Evolutionary conservation across 1,284 basidiomycete genomes (phyloP), one percentile per base, ranked within the genome.

Genomic region (Irpex lacteus): DNA sequence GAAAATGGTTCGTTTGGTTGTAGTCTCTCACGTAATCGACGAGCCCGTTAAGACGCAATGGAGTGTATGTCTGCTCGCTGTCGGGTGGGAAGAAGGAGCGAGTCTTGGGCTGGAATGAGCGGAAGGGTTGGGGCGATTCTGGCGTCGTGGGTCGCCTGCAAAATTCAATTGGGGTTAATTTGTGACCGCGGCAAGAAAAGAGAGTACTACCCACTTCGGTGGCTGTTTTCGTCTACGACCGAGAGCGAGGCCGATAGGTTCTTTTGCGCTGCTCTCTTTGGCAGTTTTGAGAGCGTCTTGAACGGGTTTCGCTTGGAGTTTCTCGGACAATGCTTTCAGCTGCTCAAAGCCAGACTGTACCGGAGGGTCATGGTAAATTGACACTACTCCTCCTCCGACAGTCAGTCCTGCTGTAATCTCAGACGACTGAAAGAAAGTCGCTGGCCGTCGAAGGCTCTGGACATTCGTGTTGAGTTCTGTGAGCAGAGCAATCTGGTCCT

Each of bases 71-170:
- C 49, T 18, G 69, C 13, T 76, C 77, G 7, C 74, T 73, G 40
- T 78, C 77, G 4, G 72, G 66, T n/a, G 82, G 81, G 59, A 87
- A 85, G 21, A 82, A 68, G 7, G 77, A 75, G 40, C 72, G 74
- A 26, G 74, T 71, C 50, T 74, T 78, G 53, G 70, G 76, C 66
- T 76, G 81, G 63, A 78, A 76, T 2, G 78, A 76, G 36, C 82
- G 75, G 66, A 85, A 87, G 0, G 85, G 83, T 63, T 83, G 82
- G 5, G 88, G 85, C 2, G 87, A 88, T 34, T 81, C 83, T 5
- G 86, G 86, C 3, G 84, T 82, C n/a, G 79, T 80, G 2, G 80
- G 78, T 7, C 82, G 80, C 68, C 86, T 89, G 64, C n/a, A 6
- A 36, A 4, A 3, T 21, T 15, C 9, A 36, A 56, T 3, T 26